Evolutionary conservation across 352 stramenopile genomes (phyloP), one percentile per base, ranked within the genome.

Genomic region (Pythium vanterpoolii): DNA sequence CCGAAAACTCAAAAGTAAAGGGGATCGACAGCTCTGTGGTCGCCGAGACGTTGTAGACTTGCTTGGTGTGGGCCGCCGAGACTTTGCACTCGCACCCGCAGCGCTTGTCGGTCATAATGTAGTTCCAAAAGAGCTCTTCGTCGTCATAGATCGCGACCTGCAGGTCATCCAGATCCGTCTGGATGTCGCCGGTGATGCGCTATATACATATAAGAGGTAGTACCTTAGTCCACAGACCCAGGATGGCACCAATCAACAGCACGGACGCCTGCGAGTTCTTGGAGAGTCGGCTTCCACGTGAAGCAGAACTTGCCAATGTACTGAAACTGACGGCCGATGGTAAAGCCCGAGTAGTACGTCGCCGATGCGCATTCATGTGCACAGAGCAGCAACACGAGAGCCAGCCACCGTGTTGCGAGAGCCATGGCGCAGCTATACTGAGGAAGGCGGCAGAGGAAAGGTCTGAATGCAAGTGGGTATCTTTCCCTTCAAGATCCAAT

Each of bases 241-340:
- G 23, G 19, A 26, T 26, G 24, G 7, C 28, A 6, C 19, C 19
- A 45, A 7, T 45, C 19, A 48, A 8, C 5, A 6, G 11, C 18
- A 67, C 68, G 13, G 66, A 87, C 79, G 33, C 82, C 77, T 7
- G 76, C 79, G 49, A 91, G 42, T 42, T 87, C 70, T 14, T 83
- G 60, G 27, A 91, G 68, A 27, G 70, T 80, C n/a, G 68, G 64
- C 46, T 64, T 76, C 63, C 68, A 91, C 14, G 73, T 78, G 73
- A 90, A 93, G 69, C 81, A 91, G 68, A 91, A 93, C 67, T 90
- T 90, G 72, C 79, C 82, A 31, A 90, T 69, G 64, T 84, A 90
- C 55, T 88, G 72, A 66, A 88, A 91, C 68, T 93, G 79, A 10
- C 73, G 69, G 39, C 74, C 76, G 21, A 90, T 68, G 5, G 77